Conservation (phyloP, 2,329 filamentous ascomycete genomes). For the Teratosphaeria zuluensis region DNA sequence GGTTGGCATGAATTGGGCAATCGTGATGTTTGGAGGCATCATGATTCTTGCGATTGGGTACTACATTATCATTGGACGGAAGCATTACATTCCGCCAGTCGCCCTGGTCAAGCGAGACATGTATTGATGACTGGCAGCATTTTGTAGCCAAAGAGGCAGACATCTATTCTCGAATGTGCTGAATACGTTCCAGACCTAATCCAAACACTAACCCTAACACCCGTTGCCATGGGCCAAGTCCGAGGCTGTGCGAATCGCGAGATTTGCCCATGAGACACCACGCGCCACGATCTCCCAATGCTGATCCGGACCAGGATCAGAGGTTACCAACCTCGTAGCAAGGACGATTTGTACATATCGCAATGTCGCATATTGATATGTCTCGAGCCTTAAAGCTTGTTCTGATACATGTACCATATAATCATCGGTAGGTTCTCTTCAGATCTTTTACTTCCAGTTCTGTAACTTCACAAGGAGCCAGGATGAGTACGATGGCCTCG, state of each 20-base stretch:
- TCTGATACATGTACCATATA: background rate
- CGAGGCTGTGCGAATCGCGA: background rate
- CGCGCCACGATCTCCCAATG: conserved; percentile 19
- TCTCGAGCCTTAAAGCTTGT: background rate
- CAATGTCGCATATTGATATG: background rate
- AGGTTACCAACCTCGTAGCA: background rate
- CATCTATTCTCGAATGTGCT: too few species aligned
- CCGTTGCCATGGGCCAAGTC: background rate
- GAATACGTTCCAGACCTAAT: background rate
- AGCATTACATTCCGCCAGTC: too few species aligned
- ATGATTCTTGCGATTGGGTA: too few species aligned
- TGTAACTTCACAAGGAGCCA: background rate
- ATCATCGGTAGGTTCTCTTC: background rate
- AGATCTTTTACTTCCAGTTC: background rate
- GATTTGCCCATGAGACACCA: background rate
- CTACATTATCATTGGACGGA: too few species aligned
- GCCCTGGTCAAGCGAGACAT: too few species aligned
- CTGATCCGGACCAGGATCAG: background rate
- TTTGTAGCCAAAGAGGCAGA: too few species aligned
- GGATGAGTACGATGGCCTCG: background rate
- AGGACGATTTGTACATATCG: background rate
- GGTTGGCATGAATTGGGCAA: background rate
- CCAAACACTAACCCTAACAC: background rate
- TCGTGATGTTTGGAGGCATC: background rate
- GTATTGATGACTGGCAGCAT: too few species aligned